A percentile compares a stretch with the other conserved stretches of the same genome.
phyloP scores from a whole-genome alignment of 2,329 filamentous ascomycete genomes.

The Nothophoma quercina region DNA sequence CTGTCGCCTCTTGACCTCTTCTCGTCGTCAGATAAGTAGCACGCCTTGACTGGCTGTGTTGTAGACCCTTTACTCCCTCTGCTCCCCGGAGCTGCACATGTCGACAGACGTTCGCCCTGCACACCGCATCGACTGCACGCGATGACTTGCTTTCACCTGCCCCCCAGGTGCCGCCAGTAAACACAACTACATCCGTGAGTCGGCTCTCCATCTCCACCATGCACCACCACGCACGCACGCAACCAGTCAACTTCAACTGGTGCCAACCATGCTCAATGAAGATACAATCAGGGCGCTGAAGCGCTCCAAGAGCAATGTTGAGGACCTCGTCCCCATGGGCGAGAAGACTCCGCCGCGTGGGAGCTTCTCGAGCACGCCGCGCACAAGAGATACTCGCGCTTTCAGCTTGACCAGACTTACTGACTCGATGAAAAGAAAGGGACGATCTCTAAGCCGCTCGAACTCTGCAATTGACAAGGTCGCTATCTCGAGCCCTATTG shows the following conservation, averaged over 20 bases:
- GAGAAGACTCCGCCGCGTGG: conserved; percentile 23
- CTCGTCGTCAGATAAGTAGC: not conserved
- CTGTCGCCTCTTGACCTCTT: not conserved
- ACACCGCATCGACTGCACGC: conserved; percentile 32
- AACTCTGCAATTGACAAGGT: conserved; percentile 30
- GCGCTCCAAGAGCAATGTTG: conserved; percentile 13
- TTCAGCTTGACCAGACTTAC: conserved; percentile 43
- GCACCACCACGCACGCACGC: conserved; percentile 7
- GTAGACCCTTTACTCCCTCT: conserved; percentile 7
- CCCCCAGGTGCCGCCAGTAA: conserved; percentile 21
- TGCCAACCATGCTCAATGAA: conserved; percentile 30
- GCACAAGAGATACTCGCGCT: conserved; percentile 23
- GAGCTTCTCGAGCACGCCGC: conserved; percentile 15
- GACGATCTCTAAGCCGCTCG: conserved; percentile 23
- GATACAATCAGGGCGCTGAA: conserved; percentile 32
- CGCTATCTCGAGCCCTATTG: conserved; percentile 37
- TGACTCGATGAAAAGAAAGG: conserved; percentile 32
- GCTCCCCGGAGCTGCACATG: conserved; percentile 25
- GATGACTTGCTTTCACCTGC: conserved; percentile 38
- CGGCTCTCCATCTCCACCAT: conserved; percentile 15
- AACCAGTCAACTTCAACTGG: not conserved
- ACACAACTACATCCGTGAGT: conserved; percentile 33
- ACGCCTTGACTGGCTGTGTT: conserved; percentile 12
- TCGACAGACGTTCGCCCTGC: conserved; percentile 23
- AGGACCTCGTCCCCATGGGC: conserved; percentile 25